Conservation (phyloP, 345 rosid genomes). For the Populus pruinosa region DNA sequence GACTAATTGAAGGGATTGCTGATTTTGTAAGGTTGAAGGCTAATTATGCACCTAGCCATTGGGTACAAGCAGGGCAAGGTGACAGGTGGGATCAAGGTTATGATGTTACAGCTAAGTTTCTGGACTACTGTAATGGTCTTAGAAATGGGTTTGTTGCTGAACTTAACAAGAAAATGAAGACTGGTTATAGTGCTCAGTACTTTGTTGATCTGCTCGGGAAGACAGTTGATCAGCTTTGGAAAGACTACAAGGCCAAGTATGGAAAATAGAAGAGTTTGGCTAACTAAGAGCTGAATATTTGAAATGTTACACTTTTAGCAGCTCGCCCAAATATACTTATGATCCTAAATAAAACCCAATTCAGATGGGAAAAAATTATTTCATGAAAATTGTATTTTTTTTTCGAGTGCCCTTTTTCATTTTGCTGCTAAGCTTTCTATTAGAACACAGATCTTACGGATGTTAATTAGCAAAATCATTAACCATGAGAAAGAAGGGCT, state of each 20-base stretch:
- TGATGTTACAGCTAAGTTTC: slow-evolving; percentile 61
- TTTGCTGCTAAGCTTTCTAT: background rate
- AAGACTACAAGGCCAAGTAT: slow-evolving; percentile 63
- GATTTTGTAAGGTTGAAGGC: slow-evolving; percentile 67
- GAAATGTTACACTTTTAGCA: background rate
- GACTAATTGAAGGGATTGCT: slow-evolving; percentile 62
- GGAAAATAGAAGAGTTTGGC: slow-evolving; percentile 17
- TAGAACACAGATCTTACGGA: background rate
- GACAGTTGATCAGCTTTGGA: slow-evolving; percentile 62
- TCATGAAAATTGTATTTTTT: background rate
- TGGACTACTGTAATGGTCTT: slow-evolving; percentile 53
- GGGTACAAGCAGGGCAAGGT: slow-evolving; percentile 64
- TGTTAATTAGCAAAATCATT: background rate
- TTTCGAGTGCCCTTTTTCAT: background rate
- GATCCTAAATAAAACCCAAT: background rate
- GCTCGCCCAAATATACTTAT: background rate
- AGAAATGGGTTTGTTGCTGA: slow-evolving; percentile 64
- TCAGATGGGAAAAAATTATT: background rate
- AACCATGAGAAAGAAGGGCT: background rate
- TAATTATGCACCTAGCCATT: slow-evolving; percentile 41
- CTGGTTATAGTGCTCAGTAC: slow-evolving; percentile 37
- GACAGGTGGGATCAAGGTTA: slow-evolving; percentile 69
- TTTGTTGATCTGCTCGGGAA: slow-evolving; percentile 62
- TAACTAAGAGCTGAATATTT: background rate
- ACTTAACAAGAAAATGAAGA: slow-evolving; percentile 61